Evolutionary conservation across 345 rosid genomes (phyloP), one percentile per base, ranked within the genome.

Genomic region (Microcos paniculata): DNA sequence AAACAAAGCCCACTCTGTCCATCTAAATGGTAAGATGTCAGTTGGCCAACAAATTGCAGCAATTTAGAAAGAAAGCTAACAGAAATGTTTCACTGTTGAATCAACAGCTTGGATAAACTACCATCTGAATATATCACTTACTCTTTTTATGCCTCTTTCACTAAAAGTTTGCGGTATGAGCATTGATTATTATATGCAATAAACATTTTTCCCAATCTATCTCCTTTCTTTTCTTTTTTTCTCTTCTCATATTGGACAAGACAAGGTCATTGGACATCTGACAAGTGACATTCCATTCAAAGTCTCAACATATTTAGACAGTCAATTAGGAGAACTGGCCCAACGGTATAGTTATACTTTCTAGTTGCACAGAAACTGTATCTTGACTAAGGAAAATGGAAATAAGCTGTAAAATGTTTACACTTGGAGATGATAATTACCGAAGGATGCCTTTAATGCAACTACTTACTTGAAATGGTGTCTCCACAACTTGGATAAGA

Each of bases 381-480:
- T 9, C 28, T 55, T 9, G 26, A 23, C 8, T 21, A 8, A 8
- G 46, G 35, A 43, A 43, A 43, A 40, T 12, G 30, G 13, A 21
- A 14, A 68, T 48, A 68, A 26, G 56, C 40, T 16, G 8, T 26
- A 23, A 46, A 28, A 46, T 68, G 40, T 24, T 62, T n/a, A 35
- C 61, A 72, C 45, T 1, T 7, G 64, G 70, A 59, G 35, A 74
- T 18, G 26, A 49, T 42, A 42, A 7, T 6, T 38, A 48, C 48
- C 4, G 19, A 64, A 12, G 4, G 62, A 71, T 52, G 57, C 19
- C 28, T 24, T 42, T 56, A 65, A 74, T 77, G 62, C 58, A 76
- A 75, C 53, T 51, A 82, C 88, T 67, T 52, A 93, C 99, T 86
- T 87, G 99, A 82, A 96, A 96, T 68, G 98, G 91, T 18, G 92